Conservation (phyloP, 2,329 filamentous ascomycete genomes). For the Harringtonia lauricola region DNA sequence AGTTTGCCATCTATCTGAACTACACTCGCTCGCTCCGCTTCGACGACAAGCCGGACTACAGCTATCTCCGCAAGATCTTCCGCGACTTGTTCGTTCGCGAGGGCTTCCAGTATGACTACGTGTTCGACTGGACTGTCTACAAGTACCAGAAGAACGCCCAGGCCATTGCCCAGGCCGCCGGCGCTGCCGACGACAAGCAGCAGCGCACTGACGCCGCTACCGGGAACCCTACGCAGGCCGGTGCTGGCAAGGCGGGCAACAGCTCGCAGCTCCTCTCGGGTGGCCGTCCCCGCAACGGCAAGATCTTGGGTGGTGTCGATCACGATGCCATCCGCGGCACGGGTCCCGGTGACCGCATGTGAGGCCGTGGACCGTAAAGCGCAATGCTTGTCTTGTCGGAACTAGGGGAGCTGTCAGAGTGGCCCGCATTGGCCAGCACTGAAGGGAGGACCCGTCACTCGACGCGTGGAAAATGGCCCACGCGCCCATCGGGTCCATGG, state of each 20-base stretch:
- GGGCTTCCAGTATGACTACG: conserved; percentile 99
- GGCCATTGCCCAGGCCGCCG: conserved; percentile 74
- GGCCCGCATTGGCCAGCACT: too few relatives aligned
- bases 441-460: too few relatives aligned
- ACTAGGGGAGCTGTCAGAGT: too few relatives aligned
- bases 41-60: conserved; percentile 99
- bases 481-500: too few relatives aligned
- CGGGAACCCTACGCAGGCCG: conserved; percentile 46
- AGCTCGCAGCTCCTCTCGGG: conserved; percentile 59
- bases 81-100: conserved; percentile 97
- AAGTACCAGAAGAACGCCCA: conserved; percentile 99
- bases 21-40: conserved; percentile 98
- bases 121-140: conserved; percentile 99
- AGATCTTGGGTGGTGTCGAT: conserved; percentile 64
- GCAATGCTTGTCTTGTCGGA: too few relatives aligned
- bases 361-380: conserved; percentile 42
- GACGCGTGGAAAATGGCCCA: too few relatives aligned
- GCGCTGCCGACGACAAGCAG: conserved; percentile 73
- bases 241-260: conserved; percentile 34
- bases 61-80: conserved; percentile 99
- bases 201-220: conserved; percentile 55
- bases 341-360: conserved; percentile 87
- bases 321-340: conserved; percentile 65
- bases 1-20: conserved; percentile 99
- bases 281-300: conserved; percentile 70